These are phyloP conservation scores for Pythium volutum DNA, from an alignment of 352 stramenopile species.

Conservation along the genomic window DNA sequence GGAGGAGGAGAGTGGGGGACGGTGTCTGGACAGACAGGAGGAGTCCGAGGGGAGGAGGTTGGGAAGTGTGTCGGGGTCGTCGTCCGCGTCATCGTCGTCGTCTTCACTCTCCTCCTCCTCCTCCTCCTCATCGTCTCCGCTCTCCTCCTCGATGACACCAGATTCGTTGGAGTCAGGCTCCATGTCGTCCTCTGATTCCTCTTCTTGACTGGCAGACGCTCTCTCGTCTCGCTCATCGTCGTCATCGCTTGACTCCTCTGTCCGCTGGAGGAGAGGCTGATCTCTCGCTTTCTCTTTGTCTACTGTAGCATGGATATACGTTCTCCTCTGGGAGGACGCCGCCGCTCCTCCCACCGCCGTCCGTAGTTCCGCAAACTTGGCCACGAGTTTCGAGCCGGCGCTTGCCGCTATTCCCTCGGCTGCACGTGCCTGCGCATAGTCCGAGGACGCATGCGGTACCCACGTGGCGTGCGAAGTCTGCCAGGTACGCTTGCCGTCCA, in stretches of 20 bases:
- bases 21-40: neutral
- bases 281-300: neutral
- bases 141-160: neutral
- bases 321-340: neutral
- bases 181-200: neutral
- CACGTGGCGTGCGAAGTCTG: conserved; percentile 39
- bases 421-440: conserved; percentile 45
- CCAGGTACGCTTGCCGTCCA: conserved; percentile 30
- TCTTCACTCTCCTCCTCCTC: neutral
- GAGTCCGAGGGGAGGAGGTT: neutral
- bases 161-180: neutral
- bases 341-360: neutral
- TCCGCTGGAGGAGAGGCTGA: neutral
- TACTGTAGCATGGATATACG: conserved; percentile 7
- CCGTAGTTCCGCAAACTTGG: conserved; percentile 35
- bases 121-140: conserved; percentile 1
- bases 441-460: conserved; percentile 34
- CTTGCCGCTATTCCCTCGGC: conserved; percentile 19
- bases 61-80: conserved; percentile 15
- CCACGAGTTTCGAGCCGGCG: conserved; percentile 29
- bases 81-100: neutral
- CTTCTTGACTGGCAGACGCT: neutral
- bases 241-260: neutral
- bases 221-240: neutral
- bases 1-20: neutral